Conservation (phyloP, 768 basidiomycete species). For the Leucocoprinus leucothites region DNA sequence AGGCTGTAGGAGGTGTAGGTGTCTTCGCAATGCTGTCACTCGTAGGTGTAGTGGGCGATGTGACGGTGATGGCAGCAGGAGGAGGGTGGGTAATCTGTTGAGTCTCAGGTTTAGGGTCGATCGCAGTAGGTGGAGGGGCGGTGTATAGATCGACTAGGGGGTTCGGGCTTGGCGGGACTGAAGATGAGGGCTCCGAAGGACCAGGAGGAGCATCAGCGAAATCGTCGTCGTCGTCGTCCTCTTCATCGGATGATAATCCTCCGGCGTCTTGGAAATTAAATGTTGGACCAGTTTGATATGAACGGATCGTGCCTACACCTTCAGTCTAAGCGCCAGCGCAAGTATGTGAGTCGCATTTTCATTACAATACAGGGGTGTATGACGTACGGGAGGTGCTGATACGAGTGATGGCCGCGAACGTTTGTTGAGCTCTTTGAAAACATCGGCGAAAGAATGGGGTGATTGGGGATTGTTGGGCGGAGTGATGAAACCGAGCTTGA, state of each 20-base stretch:
- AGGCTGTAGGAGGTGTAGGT: conserved; percentile 16
- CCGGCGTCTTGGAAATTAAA: conserved; percentile 71
- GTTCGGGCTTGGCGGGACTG: conserved; percentile 16
- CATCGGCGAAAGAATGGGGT: conserved; percentile 47
- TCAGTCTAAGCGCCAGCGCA: conserved; percentile 53
- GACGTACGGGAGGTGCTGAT: conserved; percentile 76
- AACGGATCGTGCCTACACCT: conserved; percentile 81
- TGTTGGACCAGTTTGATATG: conserved; percentile 48
- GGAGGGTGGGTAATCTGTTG: not conserved
- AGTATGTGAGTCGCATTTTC: too few relatives aligned
- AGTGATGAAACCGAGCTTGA: conserved; percentile 46
- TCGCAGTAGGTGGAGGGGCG: conserved; percentile 6
- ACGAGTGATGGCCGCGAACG: conserved; percentile 64
- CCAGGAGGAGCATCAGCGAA: conserved; percentile 24
- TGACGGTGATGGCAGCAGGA: conserved; percentile 6
- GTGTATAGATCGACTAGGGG: conserved; percentile 21
- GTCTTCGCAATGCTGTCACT: conserved; percentile 17
- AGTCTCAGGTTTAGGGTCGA: conserved; percentile 6
- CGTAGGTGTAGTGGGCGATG: conserved; percentile 21
- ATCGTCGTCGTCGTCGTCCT: conserved; percentile 29
- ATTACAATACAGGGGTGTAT: too few relatives aligned
- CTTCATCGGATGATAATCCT: conserved; percentile 52
- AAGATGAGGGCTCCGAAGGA: conserved; percentile 16
- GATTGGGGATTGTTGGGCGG: conserved; percentile 39
- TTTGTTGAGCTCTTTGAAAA: conserved; percentile 63